Conservation (phyloP, 768 basidiomycete genomes). For the Trametes elegans region DNA sequence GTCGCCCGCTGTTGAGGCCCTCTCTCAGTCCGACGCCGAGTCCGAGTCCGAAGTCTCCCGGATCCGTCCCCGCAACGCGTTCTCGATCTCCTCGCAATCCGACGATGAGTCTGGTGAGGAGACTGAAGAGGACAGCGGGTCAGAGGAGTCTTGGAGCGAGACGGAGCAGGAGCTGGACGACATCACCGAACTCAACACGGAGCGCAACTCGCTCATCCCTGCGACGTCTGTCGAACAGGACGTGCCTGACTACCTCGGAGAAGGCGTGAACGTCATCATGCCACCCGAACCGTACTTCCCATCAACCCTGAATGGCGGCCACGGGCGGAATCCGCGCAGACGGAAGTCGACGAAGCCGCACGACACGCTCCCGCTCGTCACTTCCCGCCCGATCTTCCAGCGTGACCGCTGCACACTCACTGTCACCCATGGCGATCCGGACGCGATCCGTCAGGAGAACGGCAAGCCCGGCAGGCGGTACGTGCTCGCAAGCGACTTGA, state of each 20-base stretch:
- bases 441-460: slow-evolving; percentile 42
- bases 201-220: slow-evolving; percentile 65
- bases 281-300: slow-evolving; percentile 84
- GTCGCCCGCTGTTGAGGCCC: slow-evolving; percentile 47
- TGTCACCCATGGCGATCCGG: slow-evolving; percentile 83
- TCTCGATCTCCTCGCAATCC: slow-evolving; percentile 56
- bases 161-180: slow-evolving; percentile 69
- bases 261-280: slow-evolving; percentile 87
- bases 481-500: slow-evolving; percentile 91
- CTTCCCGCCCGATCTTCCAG: slow-evolving; percentile 81
- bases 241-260: slow-evolving; percentile 79
- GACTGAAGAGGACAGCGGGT: slow-evolving; percentile 56
- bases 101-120: slow-evolving; percentile 54
- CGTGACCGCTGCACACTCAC: slow-evolving; percentile 91
- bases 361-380: slow-evolving; percentile 63
- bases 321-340: slow-evolving; percentile 40
- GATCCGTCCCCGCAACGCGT: slow-evolving; percentile 59
- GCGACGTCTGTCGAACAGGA: slow-evolving; percentile 54
- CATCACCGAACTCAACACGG: slow-evolving; percentile 85
- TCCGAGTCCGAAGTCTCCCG: slow-evolving; percentile 51
- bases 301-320: slow-evolving; percentile 55
- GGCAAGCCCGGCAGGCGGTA: slow-evolving; percentile 66
- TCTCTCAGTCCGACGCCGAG: slow-evolving; percentile 63
- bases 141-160: slow-evolving; percentile 54
- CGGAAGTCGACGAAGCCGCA: slow-evolving; percentile 61